Evolutionary conservation across 148 eudicot species (phyloP), one percentile per base, ranked within the genome.

Genomic region (Rhododendron ovatum): DNA sequence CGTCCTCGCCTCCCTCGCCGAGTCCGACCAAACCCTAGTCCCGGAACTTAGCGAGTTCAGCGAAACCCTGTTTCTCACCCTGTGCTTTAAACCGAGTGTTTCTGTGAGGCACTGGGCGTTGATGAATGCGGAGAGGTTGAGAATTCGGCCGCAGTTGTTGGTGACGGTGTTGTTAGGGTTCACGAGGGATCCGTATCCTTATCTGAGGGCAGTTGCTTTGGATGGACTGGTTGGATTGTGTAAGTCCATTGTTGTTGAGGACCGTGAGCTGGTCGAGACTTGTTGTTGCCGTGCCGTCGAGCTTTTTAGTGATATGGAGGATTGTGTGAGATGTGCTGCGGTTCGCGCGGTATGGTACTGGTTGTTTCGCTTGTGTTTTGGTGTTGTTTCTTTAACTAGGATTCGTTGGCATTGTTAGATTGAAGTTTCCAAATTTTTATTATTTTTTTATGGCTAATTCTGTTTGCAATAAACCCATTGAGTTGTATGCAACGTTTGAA

Each of bases 121-220:
- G 85, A 37, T 67, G 41, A 91, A 94, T 73, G 93, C 85, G 37
- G 41, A 76, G 61, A 88, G 82, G 87, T 87, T 95, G 35, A 6
- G 45, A 0, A 86, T 95, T 86, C 87, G 90, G 80, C 93, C 95
- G 15, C 87, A 90, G 77, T 86, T 95, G 86, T 85, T 96, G 89
- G 35, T 96, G 20, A 89, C 96, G 20, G 89, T 96, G 14, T 43
- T 94, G 2, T 67, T 96, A 65, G 99, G 99, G 89, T 95, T 94
- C 87, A 93, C 94, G 11, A 93, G 90, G 90, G 98, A 96, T 75
- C 98, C 98, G 6, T 94, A 89, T 87, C 98, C 99, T 2, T 84
- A 85, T 53, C 91, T 95, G 9, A 88, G 99, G 81, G 76, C 65
- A 63, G 92, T 91, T 37, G 93, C 98, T 3, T 78, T 96, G 86